phyloP scores from a whole-genome alignment of 495 filamentous ascomycete genomes.

The Neurospora sp. region DNA sequence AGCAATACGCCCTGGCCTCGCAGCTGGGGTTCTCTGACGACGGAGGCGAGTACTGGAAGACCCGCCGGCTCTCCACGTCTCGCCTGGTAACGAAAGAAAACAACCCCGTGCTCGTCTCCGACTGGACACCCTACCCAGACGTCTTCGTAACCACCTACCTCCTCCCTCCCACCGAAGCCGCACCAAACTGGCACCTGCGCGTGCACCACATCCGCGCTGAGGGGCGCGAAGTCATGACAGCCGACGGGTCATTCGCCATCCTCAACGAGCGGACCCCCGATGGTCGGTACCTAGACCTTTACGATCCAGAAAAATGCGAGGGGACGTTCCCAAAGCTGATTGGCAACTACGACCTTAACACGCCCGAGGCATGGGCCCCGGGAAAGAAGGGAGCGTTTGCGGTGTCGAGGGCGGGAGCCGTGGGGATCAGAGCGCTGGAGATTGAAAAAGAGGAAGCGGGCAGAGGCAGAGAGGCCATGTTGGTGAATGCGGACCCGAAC shows the following conservation, averaged over 20 bases:
- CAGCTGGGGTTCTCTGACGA: conserved; percentile 70
- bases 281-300: conserved; percentile 47
- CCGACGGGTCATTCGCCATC: conserved; percentile 63
- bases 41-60: conserved; percentile 70
- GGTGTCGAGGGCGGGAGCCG: conserved; percentile 52
- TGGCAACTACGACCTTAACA: conserved; percentile 45
- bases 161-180: conserved; percentile 42
- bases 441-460: conserved; percentile 1
- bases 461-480: conserved; percentile 42
- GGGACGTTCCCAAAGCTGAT: conserved; percentile 42
- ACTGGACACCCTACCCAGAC: conserved; percentile 59
- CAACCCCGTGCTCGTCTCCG: conserved; percentile 48
- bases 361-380: conserved; percentile 46
- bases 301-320: conserved; percentile 33
- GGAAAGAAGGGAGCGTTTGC: conserved; percentile 47
- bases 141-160: conserved; percentile 55
- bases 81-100: conserved; percentile 41
- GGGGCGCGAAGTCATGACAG: conserved; percentile 51
- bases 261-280: conserved; percentile 47
- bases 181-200: conserved; percentile 60
- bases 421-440: conserved; percentile 57
- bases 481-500: conserved; percentile 69
- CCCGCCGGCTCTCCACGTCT: conserved; percentile 49
- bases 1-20: conserved; percentile 64
- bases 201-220: conserved; percentile 46